A percentile compares a stretch with the other conserved stretches of the same genome.
phyloP scores from a whole-genome alignment of 352 stramenopile species.

The Elongisporangium senticosum region DNA sequence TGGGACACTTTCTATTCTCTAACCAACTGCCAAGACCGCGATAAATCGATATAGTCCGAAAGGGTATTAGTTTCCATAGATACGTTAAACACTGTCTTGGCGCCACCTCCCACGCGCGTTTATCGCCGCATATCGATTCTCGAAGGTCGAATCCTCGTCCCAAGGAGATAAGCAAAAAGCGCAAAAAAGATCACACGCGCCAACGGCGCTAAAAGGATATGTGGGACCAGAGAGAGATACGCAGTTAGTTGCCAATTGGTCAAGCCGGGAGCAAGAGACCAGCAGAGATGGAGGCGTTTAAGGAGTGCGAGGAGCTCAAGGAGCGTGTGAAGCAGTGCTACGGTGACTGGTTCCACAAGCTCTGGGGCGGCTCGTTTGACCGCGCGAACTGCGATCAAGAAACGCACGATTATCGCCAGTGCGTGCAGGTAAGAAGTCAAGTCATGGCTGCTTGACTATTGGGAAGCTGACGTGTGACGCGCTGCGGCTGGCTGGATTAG shows the following conservation, averaged over 20 bases:
- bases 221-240: not conserved
- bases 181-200: not conserved
- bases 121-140: not conserved
- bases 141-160: not conserved
- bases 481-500: constrained; percentile 10
- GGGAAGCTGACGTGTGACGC: not conserved
- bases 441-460: not conserved
- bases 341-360: constrained; percentile 73
- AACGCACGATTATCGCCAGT: constrained; percentile 64
- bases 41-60: not conserved
- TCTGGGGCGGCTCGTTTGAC: constrained; percentile 65
- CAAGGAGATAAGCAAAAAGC: not conserved
- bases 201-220: not conserved
- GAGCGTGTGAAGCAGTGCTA: constrained; percentile 79
- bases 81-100: not conserved
- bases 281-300: constrained; percentile 27
- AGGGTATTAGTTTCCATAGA: not conserved
- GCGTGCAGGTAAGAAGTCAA: constrained; percentile 37
- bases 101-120: not conserved
- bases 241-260: constrained; percentile 1
- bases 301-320: constrained; percentile 74
- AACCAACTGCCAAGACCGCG: not conserved
- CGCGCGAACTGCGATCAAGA: constrained; percentile 61
- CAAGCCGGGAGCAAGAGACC: not conserved
- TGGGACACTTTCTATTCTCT: not conserved